Percentiles rank a stretch among this genome's conserved stretches.
Evolutionary conservation across 176 grass and related monocot genomes (phyloP).

Genomic region (Guadua angustifolia): DNA sequence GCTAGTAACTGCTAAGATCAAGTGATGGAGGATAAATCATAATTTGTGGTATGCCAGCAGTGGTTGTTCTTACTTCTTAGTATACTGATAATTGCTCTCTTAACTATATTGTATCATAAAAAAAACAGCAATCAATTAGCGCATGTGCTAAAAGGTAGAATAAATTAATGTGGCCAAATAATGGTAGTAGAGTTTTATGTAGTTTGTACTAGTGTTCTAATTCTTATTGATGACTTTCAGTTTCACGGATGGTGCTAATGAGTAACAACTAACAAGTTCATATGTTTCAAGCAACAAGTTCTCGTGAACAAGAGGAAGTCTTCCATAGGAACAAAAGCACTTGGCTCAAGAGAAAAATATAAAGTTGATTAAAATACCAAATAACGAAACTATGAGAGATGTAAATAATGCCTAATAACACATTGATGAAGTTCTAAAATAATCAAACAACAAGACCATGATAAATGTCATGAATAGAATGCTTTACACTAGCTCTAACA

Average conservation of each 20-base stretch:
- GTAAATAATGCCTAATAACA: not conserved
- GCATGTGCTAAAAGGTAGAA: not conserved
- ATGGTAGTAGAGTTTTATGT: not conserved
- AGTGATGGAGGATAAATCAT: not conserved
- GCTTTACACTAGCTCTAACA: not conserved
- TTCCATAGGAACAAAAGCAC: not conserved
- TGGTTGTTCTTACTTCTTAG: not conserved
- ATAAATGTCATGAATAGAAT: not conserved
- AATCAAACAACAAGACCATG: constrained; percentile 16
- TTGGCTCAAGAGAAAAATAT: not conserved
- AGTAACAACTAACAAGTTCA: not conserved
- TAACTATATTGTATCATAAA: not conserved
- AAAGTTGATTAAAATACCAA: constrained; percentile 7
- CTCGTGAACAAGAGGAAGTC: constrained; percentile 6
- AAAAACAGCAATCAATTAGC: not conserved
- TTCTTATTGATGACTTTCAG: not conserved
- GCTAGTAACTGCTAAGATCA: not conserved
- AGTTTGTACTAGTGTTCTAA: not conserved
- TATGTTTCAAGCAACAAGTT: constrained; percentile 2
- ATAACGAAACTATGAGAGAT: not conserved
- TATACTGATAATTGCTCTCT: not conserved
- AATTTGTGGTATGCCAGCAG: not conserved
- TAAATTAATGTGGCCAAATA: not conserved
- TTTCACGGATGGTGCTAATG: not conserved
- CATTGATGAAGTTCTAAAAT: not conserved